Evolutionary conservation across 2,329 filamentous ascomycete genomes (phyloP).

Genomic region (Phaeomoniella chlamydospora): DNA sequence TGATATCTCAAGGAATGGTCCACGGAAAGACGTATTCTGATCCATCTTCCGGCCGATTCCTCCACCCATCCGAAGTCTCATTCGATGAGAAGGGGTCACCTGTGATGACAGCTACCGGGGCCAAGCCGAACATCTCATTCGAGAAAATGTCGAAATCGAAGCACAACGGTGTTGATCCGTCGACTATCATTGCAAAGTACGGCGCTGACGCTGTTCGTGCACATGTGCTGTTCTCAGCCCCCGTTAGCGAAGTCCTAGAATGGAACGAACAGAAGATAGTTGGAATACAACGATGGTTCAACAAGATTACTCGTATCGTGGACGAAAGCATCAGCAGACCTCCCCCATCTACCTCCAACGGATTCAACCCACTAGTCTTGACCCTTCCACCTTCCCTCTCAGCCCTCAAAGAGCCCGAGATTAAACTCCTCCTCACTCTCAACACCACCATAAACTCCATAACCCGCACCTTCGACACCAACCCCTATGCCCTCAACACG

Average conservation of each 20-base stretch:
- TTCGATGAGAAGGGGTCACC: conserved; percentile 45
- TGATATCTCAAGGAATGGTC: conserved; percentile 86
- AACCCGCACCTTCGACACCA: conserved; percentile 51
- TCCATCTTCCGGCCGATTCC: conserved; percentile 58
- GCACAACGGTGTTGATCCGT: conserved; percentile 78
- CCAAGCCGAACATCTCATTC: conserved; percentile 47
- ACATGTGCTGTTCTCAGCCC: conserved; percentile 80
- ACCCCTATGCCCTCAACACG: conserved; percentile 68
- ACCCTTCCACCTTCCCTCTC: conserved; percentile 1
- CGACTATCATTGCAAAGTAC: conserved; percentile 54
- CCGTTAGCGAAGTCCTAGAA: conserved; percentile 68
- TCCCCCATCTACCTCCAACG: conserved; percentile 1
- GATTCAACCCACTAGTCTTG: neutral
- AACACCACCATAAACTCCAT: conserved; percentile 55
- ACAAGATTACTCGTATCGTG: conserved; percentile 48
- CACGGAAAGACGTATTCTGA: conserved; percentile 74
- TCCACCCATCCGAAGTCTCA: conserved; percentile 59
- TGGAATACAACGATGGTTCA: conserved; percentile 70
- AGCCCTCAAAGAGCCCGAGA: conserved; percentile 11
- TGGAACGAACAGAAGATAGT: conserved; percentile 77
- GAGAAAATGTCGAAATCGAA: conserved; percentile 97
- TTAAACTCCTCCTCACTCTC: conserved; percentile 46
- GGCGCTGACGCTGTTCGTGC: conserved; percentile 74
- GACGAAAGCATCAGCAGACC: conserved; percentile 16
- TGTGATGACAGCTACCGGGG: conserved; percentile 46